These are phyloP conservation scores for Begonia peltatifolia DNA, from an alignment of 306 rosid species.

Conservation along the genomic window DNA sequence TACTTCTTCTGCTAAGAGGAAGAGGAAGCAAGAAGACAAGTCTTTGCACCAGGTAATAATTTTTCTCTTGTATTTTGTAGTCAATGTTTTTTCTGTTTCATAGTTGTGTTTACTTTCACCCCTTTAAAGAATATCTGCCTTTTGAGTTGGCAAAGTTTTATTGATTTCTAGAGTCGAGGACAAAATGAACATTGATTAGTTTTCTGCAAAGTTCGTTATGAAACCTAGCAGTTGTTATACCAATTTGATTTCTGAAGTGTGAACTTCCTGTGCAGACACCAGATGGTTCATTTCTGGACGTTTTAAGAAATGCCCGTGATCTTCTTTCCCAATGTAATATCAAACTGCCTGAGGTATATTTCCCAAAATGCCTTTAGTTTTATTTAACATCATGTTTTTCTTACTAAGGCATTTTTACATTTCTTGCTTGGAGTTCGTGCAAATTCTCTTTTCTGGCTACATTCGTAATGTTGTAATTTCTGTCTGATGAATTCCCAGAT, in stretches of 20 bases:
- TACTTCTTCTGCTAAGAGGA: conserved; percentile 88
- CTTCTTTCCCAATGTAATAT: conserved; percentile 71
- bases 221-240: conserved; percentile 5
- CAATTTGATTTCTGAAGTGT: conserved; percentile 4
- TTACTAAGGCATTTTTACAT: neutral
- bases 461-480: conserved; percentile 1
- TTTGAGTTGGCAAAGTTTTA: too few relatives aligned
- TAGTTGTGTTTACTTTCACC: too few relatives aligned
- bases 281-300: conserved; percentile 77
- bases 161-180: too few relatives aligned
- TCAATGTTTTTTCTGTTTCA: too few relatives aligned
- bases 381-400: neutral
- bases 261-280: conserved; percentile 62
- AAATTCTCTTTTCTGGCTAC: neutral
- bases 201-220: conserved; percentile 6
- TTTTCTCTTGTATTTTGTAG: too few relatives aligned
- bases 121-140: too few relatives aligned
- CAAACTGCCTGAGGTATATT: conserved; percentile 59
- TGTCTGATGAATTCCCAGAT: conserved; percentile 34
- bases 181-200: too few relatives aligned
- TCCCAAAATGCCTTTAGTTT: conserved; percentile 1
- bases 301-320: conserved; percentile 67
- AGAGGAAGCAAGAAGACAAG: conserved; percentile 47
- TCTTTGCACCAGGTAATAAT: conserved; percentile 70
- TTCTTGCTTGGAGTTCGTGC: neutral